phyloP scores from a whole-genome alignment of 768 basidiomycete genomes.

The Leccinum obscurum region DNA sequence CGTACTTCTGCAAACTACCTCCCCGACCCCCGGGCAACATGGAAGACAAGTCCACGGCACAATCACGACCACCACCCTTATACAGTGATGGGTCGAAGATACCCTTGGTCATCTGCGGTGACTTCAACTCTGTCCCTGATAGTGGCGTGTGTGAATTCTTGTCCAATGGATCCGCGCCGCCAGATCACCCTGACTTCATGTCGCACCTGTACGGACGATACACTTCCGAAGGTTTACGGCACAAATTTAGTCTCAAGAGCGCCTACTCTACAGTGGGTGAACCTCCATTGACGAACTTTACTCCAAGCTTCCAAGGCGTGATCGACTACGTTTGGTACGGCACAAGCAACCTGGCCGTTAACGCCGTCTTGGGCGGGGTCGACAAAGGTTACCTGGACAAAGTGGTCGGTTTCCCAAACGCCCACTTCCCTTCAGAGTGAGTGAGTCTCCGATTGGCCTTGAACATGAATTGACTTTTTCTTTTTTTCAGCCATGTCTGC shows the following conservation, averaged over 20 bases:
- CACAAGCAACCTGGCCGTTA: conserved; percentile 68
- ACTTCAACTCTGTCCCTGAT: conserved; percentile 87
- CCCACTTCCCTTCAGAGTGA: conserved; percentile 96
- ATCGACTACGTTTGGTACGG: conserved; percentile 97
- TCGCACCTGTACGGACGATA: conserved; percentile 88
- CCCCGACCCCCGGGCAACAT: conserved; percentile 48
- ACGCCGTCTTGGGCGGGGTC: conserved; percentile 85
- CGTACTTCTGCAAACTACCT: conserved; percentile 83
- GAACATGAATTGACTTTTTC: conserved; percentile 2
- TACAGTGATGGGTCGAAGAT: conserved; percentile 89
- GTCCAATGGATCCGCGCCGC: conserved; percentile 62
- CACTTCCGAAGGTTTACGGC: conserved; percentile 85
- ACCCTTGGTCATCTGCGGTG: conserved; percentile 89
- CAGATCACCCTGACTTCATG: conserved; percentile 91
- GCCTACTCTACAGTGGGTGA: conserved; percentile 69
- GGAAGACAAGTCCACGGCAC: conserved; percentile 27
- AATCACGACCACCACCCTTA: conserved; percentile 54
- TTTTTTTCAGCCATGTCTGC: conserved; percentile 61
- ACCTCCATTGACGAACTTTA: conserved; percentile 83
- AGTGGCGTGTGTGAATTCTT: conserved; percentile 94
- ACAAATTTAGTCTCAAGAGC: conserved; percentile 80
- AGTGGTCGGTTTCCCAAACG: conserved; percentile 95
- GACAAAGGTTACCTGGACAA: conserved; percentile 84
- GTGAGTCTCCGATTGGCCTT: conserved; percentile 35
- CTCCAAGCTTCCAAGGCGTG: conserved; percentile 80